Evolutionary conservation across 345 rosid genomes (phyloP), one percentile per base, ranked within the genome.

Genomic region (Kernera saxatilis): DNA sequence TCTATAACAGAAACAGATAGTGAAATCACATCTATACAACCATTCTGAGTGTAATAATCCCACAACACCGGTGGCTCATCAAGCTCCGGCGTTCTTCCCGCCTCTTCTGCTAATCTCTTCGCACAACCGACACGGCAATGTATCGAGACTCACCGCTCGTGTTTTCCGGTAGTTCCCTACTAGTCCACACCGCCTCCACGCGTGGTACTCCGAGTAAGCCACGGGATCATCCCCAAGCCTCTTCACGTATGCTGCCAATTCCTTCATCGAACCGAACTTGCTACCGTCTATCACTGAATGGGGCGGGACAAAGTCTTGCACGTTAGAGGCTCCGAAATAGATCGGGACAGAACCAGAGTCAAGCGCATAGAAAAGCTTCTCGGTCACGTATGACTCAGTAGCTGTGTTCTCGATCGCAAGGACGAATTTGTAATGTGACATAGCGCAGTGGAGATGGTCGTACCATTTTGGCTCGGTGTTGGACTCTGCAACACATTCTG

Each of bases 351-450:
- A 79, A n/a, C 98, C 94, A 0, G 97, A 78, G 70, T 93, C 97
- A 6, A 93, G 81, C 3, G 97, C 91, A 21, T 93, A 91, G 78
- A 86, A 93, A 30, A 91, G 92, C 84, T 93, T 93, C 82, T 93
- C 98, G 0, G 97, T 93, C 75, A 91, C 92, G 3, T 93, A 93
- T 68, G 96, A 91, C 56, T 91, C 96, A 1, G 88, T 78, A 74
- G 73, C 74, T 5, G 96, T 93, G 82, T 93, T 93, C 54, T 93
- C 98, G 1, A 93, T 89, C 2, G 98, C 97, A 3, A 93, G 96
- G 14, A 85, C 92, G 61, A 93, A 91, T 72, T 93, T 91, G 84
- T 93, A 91, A 71, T 91, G 89, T 76, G 98, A 93, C 98, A 91
- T 91, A 53, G 94, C 88, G 57, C 98, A 93, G 52, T 93, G 97